These are phyloP conservation scores for Hanseniaspora hatyaiensis DNA, from an alignment of 805 yeast species.

Conservation along the genomic window DNA sequence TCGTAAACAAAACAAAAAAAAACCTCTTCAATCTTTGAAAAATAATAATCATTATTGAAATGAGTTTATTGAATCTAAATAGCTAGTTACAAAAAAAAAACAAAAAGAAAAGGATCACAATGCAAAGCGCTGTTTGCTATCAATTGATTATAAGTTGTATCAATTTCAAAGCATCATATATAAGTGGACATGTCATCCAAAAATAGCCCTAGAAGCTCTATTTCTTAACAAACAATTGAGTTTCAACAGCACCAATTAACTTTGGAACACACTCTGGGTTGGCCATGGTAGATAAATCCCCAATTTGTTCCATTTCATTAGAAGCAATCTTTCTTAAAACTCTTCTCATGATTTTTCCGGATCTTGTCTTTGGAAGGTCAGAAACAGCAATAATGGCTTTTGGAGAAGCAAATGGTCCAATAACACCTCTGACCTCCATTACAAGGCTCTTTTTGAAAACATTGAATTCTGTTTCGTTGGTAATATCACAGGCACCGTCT, in stretches of 20 bases:
- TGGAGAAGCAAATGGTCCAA: constrained; percentile 82
- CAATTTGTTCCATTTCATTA: constrained; percentile 84
- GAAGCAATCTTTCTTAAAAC: constrained; percentile 84
- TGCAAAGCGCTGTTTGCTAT: too few relatives aligned
- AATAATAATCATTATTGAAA: too few relatives aligned
- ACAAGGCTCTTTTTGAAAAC: constrained; percentile 62
- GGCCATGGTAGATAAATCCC: constrained; percentile 80
- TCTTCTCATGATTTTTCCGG: constrained; percentile 98
- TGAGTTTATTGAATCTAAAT: too few relatives aligned
- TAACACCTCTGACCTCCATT: constrained; percentile 75
- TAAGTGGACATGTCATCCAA: too few relatives aligned
- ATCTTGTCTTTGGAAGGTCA: constrained; percentile 95
- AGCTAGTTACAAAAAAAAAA: background rate
- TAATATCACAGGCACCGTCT: constrained; percentile 27
- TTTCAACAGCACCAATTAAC: constrained; percentile 56
- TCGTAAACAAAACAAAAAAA: background rate
- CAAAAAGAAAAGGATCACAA: constrained; percentile 1
- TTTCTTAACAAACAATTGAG: constrained; percentile 27
- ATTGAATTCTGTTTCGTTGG: constrained; percentile 35
- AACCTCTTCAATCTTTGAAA: too few relatives aligned
- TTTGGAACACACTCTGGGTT: constrained; percentile 76
- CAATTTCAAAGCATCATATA: too few relatives aligned
- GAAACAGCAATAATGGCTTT: constrained; percentile 70
- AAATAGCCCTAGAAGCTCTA: constrained; percentile 3
- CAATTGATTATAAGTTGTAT: too few relatives aligned